These are phyloP conservation scores for Mortierella sp. DNA, from an alignment of 371 early-diverging fungal species.

Conservation along the genomic window DNA sequence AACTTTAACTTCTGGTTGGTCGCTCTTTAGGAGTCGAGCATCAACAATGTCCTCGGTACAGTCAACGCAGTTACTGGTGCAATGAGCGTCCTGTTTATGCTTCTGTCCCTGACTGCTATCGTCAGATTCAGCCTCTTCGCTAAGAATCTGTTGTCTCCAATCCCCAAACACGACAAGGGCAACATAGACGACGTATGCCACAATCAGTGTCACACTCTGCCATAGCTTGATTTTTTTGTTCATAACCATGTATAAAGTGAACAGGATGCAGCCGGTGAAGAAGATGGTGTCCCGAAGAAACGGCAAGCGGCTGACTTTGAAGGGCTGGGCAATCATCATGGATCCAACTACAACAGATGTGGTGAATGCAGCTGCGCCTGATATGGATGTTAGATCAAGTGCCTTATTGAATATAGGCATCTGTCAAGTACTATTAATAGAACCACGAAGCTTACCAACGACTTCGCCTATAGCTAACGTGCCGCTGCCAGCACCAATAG, in stretches of 20 bases:
- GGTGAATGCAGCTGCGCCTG: constrained; percentile 80
- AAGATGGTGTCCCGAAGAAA: constrained; percentile 83
- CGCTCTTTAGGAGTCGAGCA: too few relatives aligned
- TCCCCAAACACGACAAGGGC: constrained; percentile 70
- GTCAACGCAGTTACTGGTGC: too few relatives aligned
- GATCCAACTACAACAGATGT: constrained; percentile 83
- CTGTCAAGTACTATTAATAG: too few relatives aligned
- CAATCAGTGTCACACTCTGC: constrained; percentile 69
- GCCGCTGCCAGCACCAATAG: constrained; percentile 78
- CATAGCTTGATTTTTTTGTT: constrained; percentile 76
- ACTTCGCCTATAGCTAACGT: constrained; percentile 87
- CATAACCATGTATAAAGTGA: constrained; percentile 68
- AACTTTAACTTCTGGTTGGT: too few relatives aligned
- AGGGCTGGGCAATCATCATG: constrained; percentile 82
- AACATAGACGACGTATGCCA: constrained; percentile 73
- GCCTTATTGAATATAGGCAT: too few relatives aligned
- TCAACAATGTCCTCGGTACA: too few relatives aligned
- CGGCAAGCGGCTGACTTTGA: constrained; percentile 73
- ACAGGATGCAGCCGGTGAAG: constrained; percentile 75
- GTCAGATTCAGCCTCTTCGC: constrained; percentile 15
- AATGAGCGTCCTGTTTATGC: not conserved
- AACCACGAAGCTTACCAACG: constrained; percentile 63
- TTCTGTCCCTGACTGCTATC: constrained; percentile 16
- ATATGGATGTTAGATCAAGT: not conserved
- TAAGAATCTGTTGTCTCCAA: constrained; percentile 64